A percentile compares a stretch with the other conserved stretches of the same genome.
These are phyloP conservation scores for Starmerella apis DNA, from an alignment of 805 yeast species.

Conservation along the genomic window DNA sequence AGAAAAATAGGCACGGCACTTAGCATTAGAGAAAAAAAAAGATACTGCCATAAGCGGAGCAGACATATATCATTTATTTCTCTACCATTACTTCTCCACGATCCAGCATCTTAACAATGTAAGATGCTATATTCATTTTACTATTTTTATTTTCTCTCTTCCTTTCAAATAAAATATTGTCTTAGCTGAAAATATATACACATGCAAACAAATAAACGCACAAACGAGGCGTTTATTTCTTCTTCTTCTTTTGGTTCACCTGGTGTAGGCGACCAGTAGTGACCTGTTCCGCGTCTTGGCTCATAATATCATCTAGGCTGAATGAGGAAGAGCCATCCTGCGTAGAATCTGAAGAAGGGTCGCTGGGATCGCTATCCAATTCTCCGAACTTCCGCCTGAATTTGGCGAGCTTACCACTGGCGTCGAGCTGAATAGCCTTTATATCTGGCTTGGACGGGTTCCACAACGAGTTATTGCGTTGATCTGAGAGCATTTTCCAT, in stretches of 20 bases:
- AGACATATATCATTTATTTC: too few relatives aligned
- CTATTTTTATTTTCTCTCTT: too few relatives aligned
- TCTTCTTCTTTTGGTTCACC: constrained; percentile 20
- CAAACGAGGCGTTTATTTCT: constrained; percentile 14
- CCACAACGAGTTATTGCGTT: constrained; percentile 79
- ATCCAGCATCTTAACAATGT: neutral
- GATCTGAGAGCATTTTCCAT: constrained; percentile 75
- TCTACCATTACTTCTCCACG: too few relatives aligned
- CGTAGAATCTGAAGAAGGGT: neutral
- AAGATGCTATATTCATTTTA: too few relatives aligned
- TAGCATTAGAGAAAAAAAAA: too few relatives aligned
- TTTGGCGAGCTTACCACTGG: constrained; percentile 59
- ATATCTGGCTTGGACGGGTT: constrained; percentile 76
- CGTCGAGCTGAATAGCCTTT: constrained; percentile 63
- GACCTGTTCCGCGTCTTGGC: constrained; percentile 25
- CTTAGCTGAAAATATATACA: neutral
- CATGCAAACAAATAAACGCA: neutral
- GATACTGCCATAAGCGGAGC: too few relatives aligned
- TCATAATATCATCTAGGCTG: constrained; percentile 25
- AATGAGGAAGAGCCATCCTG: constrained; percentile 9
- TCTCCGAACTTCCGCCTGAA: constrained; percentile 31
- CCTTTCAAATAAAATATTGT: neutral
- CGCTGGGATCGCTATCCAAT: constrained; percentile 19
- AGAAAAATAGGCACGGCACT: neutral
- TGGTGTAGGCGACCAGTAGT: constrained; percentile 24